A percentile compares a stretch with the other conserved stretches of the same genome.
These are phyloP conservation scores for Stentor coeruleus DNA, from an alignment of 73 alveolate species.

Conservation along the genomic window DNA sequence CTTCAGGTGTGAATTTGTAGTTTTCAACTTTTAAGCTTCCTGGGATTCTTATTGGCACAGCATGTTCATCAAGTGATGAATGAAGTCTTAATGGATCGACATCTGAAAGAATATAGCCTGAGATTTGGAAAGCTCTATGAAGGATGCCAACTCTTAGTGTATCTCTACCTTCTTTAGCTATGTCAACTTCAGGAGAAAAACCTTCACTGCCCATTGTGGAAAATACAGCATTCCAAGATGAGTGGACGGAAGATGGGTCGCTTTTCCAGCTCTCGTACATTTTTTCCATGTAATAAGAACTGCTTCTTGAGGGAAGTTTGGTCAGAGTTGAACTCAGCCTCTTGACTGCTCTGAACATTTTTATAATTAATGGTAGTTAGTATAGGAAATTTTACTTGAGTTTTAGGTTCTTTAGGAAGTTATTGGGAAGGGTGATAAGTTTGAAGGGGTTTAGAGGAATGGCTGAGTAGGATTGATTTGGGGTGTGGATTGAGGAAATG, in stretches of 20 bases:
- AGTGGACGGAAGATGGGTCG: conserved; percentile 62
- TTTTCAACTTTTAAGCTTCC: background rate
- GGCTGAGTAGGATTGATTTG: too few relatives aligned
- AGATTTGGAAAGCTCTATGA: conserved; percentile 48
- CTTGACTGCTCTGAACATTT: background rate
- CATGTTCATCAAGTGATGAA: background rate
- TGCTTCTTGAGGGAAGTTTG: background rate
- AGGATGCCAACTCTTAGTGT: conserved; percentile 37
- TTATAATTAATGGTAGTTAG: too few relatives aligned
- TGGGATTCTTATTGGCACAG: background rate
- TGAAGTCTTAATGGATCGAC: conserved; percentile 52
- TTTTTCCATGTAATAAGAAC: conserved; percentile 39
- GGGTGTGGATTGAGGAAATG: too few relatives aligned
- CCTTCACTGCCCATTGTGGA: conserved; percentile 35
- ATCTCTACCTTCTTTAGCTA: conserved; percentile 32
- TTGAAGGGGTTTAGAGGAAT: too few relatives aligned
- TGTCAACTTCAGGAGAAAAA: conserved; percentile 23
- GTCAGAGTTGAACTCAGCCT: background rate
- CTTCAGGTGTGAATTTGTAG: conserved; percentile 13
- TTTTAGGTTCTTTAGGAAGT: too few relatives aligned
- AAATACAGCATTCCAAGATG: conserved; percentile 63
- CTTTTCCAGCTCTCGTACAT: conserved; percentile 68
- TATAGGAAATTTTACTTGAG: too few relatives aligned
- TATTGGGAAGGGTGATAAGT: too few relatives aligned
- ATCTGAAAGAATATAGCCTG: conserved; percentile 54